Base-by-base conservation (phyloP, 179 eudicot species). In the Silene noctiflora region DNA sequence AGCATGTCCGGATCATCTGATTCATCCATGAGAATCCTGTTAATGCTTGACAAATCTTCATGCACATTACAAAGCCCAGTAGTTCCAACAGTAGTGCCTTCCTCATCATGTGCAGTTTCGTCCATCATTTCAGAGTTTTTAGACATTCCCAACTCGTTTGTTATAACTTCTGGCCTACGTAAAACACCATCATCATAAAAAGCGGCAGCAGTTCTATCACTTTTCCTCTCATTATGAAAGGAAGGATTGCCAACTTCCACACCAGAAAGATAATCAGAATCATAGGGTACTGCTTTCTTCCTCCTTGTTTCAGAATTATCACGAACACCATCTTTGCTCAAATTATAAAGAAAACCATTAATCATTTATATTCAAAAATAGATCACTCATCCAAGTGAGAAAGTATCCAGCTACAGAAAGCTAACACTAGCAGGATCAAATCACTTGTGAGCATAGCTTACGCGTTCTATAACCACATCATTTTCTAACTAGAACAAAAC, bases 21-120 rank as follows among this genome's bases (percentile, higher is more conserved):
- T 67, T 84, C 87, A 73, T 87, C 79, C 87, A 84, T 79, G 25
- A 75, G 78, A 53, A 83, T 69, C 75, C 77, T 82, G 71, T 76
- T 79, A 55, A 80, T 65, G 77, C 78, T 69, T 59, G 75, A 67
- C 62, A 85, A 74, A 69, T 72, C 78, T 62, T 83, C 81, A 42
- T 70, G 74, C 61, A 69, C 60, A 65, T 73, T 75, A 27, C 13
- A 19, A 2, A 56, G 46, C 39, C 14, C 48, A 73, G 20, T 33
- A 33, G 39, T 33, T 33, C 7, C 39, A 33, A 33, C 71, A 76
- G 14, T 63, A 33, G 46, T 70, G 63, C 35, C 74, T 64, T 77
- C 39, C 76, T 33, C 76, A 65, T 65, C 64, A 63, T 21, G 31
- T 20, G 56, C 62, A 13, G 25, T 13, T 33, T 74, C 76, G 21